These are phyloP conservation scores for Saccharomycopsis amapae DNA, from an alignment of 805 yeast genomes.

Conservation along the genomic window DNA sequence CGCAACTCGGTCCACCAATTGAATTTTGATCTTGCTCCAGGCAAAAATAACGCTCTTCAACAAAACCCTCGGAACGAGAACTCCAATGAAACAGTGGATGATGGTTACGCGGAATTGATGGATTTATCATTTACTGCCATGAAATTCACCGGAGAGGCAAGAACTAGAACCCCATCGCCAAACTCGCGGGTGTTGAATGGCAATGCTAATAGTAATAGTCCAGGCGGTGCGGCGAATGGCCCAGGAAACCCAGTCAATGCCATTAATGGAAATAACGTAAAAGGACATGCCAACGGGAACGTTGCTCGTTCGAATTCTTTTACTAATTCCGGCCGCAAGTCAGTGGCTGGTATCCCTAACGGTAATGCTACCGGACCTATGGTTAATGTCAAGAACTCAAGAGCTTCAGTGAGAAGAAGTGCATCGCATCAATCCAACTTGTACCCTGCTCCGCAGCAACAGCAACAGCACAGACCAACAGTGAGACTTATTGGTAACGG, in stretches of 20 bases:
- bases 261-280: too few relatives aligned
- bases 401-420: not conserved
- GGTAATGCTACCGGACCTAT: too few relatives aligned
- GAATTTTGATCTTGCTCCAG: conserved; percentile 22
- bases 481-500: too few relatives aligned
- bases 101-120: not conserved
- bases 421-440: not conserved
- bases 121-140: conserved; percentile 8
- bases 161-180: conserved; percentile 22
- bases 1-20: conserved; percentile 19
- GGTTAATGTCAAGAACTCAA: not conserved
- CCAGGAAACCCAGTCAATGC: not conserved
- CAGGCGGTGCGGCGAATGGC: not conserved
- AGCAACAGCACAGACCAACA: too few relatives aligned
- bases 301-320: too few relatives aligned
- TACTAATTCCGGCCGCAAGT: too few relatives aligned
- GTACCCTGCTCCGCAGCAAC: too few relatives aligned
- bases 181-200: too few relatives aligned
- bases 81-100: not conserved
- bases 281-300: too few relatives aligned
- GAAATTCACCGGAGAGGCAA: conserved; percentile 19
- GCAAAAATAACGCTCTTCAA: too few relatives aligned
- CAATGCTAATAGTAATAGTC: too few relatives aligned
- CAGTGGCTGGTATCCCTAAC: too few relatives aligned
- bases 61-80: not conserved